A percentile compares a stretch with the other conserved stretches of the same genome.
Conservation (phyloP, 306 rosid genomes). For the Sesbania bispinosa region DNA sequence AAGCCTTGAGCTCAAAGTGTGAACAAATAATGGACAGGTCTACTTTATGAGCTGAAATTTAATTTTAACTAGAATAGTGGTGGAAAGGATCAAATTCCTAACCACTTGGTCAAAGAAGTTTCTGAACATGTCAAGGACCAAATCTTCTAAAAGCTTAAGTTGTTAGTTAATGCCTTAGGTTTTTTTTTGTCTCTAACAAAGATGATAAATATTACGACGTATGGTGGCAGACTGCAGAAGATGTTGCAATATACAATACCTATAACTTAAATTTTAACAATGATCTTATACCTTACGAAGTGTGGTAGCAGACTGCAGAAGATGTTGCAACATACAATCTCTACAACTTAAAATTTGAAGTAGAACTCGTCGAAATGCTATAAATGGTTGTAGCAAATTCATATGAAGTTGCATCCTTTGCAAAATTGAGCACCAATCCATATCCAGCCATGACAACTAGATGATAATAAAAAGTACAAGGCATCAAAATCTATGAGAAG, state of each 20-base stretch:
- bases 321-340: slow-evolving; percentile 57
- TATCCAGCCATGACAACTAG: slow-evolving; percentile 70
- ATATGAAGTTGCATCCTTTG: slow-evolving; percentile 74
- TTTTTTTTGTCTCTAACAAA: not conserved
- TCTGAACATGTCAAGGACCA: not conserved
- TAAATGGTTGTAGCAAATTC: slow-evolving; percentile 87
- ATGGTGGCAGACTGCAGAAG: slow-evolving; percentile 66
- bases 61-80: not conserved
- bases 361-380: slow-evolving; percentile 83
- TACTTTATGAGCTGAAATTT: not conserved
- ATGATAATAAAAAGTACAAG: slow-evolving; percentile 15
- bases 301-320: slow-evolving; percentile 61
- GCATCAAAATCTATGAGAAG: slow-evolving; percentile 15
- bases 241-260: slow-evolving; percentile 53
- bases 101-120: not conserved
- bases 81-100: not conserved
- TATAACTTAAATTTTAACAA: slow-evolving; percentile 38
- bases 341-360: slow-evolving; percentile 72
- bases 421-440: slow-evolving; percentile 76
- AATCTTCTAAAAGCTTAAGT: not conserved
- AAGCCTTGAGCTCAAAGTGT: no score
- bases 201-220: slow-evolving; percentile 50
- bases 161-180: not conserved
- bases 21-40: no score
- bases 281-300: slow-evolving; percentile 50